Percentiles rank a stretch among this genome's conserved stretches.
Evolutionary conservation across 345 rosid species (phyloP).

Genomic region (Pistacia integerrima): DNA sequence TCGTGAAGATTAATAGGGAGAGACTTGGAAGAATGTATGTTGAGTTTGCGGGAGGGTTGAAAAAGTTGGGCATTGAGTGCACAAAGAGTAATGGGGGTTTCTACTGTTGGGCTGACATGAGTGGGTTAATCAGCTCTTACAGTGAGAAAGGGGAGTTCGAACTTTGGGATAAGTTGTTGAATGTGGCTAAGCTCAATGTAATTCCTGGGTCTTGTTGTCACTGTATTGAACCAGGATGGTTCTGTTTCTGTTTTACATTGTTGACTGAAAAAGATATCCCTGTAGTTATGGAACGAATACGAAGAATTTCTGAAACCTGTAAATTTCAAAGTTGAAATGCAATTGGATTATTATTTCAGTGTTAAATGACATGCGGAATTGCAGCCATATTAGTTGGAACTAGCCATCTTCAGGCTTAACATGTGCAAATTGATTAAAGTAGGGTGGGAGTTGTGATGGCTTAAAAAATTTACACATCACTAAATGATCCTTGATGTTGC

Average conservation of each 20-base stretch:
- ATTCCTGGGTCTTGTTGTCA: conserved; percentile 90
- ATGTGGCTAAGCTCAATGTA: conserved; percentile 63
- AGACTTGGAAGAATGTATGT: conserved; percentile 46
- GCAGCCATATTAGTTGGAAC: neutral
- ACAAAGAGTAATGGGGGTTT: conserved; percentile 65
- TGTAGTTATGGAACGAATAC: conserved; percentile 63
- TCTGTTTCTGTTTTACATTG: conserved; percentile 66
- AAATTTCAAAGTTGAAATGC: conserved; percentile 56
- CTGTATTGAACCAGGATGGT: conserved; percentile 97
- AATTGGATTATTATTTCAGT: conserved; percentile 25
- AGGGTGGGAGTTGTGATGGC: neutral
- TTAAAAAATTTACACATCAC: neutral
- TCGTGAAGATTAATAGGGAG: conserved; percentile 48
- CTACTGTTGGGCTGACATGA: conserved; percentile 90
- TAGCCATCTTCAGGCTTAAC: neutral
- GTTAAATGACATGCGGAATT: conserved; percentile 15
- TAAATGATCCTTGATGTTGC: neutral
- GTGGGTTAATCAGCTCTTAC: conserved; percentile 67
- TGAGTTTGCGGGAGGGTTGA: conserved; percentile 55
- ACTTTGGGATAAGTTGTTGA: conserved; percentile 88
- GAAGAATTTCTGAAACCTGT: conserved; percentile 58
- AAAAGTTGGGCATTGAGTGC: conserved; percentile 65
- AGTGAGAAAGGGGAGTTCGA: conserved; percentile 91
- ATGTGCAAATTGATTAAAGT: neutral
- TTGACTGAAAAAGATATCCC: conserved; percentile 67